Evolutionary conservation across 129 eudicot genomes (phyloP).

Genomic region (Apium graveolens): DNA sequence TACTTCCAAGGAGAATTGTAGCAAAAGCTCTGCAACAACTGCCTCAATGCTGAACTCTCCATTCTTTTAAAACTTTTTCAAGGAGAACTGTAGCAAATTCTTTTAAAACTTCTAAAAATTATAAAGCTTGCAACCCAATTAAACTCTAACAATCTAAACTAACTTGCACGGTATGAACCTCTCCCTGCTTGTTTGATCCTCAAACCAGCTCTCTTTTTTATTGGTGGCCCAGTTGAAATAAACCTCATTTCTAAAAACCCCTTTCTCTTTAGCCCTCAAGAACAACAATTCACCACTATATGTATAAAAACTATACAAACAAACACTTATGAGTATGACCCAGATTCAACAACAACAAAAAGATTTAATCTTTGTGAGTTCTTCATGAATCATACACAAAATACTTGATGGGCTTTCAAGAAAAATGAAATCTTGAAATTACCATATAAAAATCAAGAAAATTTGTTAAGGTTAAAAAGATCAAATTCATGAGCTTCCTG

Average conservation of each 20-base stretch:
- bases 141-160: constrained; percentile 29
- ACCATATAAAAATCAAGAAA: not conserved
- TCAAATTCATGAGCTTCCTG: constrained; percentile 60
- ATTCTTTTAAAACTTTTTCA: constrained; percentile 31
- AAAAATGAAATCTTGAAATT: not conserved
- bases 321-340: constrained; percentile 11
- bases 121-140: constrained; percentile 21
- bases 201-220: constrained; percentile 79
- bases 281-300: not conserved
- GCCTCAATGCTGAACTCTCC: constrained; percentile 49
- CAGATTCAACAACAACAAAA: not conserved
- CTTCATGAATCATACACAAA: not conserved
- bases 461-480: constrained; percentile 6
- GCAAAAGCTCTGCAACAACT: constrained; percentile 68
- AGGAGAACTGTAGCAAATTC: no score
- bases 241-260: constrained; percentile 38
- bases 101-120: constrained; percentile 19
- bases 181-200: constrained; percentile 89
- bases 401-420: not conserved
- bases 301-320: not conserved
- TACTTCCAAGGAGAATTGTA: constrained; percentile 74
- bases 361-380: not conserved
- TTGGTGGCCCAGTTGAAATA: constrained; percentile 76
- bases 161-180: constrained; percentile 86
- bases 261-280: constrained; percentile 14